phyloP scores from a whole-genome alignment of 495 filamentous ascomycete genomes.

The Cercophora newfieldiana region DNA sequence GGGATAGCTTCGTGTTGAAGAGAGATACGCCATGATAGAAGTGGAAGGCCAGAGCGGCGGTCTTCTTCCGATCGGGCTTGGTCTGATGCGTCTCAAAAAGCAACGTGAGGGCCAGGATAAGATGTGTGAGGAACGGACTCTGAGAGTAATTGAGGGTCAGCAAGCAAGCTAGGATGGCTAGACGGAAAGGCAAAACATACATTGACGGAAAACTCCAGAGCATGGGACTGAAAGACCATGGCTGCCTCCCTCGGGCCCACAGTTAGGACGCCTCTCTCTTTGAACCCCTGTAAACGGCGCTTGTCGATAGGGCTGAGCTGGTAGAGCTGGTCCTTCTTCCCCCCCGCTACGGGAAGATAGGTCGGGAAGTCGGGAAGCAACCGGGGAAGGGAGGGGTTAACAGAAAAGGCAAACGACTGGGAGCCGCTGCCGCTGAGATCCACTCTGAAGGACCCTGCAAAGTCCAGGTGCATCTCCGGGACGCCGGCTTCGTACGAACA shows the following conservation, averaged over 20 bases:
- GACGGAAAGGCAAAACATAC: no score
- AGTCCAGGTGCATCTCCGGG: constrained; percentile 4
- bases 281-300: not conserved
- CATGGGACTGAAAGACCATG: not conserved
- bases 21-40: constrained; percentile 1
- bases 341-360: not conserved
- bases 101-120: not conserved
- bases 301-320: not conserved
- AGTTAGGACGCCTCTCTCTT: not conserved
- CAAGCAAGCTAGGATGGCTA: not conserved
- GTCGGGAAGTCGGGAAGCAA: not conserved
- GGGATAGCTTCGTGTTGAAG: constrained; percentile 1
- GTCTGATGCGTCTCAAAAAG: not conserved
- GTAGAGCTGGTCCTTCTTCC: not conserved
- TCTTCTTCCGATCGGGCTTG: not conserved
- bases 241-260: not conserved
- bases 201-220: not conserved
- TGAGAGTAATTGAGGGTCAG: not conserved
- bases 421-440: not conserved
- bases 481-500: constrained; percentile 4
- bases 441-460: not conserved
- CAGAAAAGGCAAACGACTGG: not conserved
- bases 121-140: constrained; percentile 6
- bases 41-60: constrained; percentile 6
- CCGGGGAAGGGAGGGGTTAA: not conserved